phyloP scores from a whole-genome alignment of 1,284 basidiomycete genomes.

The Trichosporon inkin region DNA sequence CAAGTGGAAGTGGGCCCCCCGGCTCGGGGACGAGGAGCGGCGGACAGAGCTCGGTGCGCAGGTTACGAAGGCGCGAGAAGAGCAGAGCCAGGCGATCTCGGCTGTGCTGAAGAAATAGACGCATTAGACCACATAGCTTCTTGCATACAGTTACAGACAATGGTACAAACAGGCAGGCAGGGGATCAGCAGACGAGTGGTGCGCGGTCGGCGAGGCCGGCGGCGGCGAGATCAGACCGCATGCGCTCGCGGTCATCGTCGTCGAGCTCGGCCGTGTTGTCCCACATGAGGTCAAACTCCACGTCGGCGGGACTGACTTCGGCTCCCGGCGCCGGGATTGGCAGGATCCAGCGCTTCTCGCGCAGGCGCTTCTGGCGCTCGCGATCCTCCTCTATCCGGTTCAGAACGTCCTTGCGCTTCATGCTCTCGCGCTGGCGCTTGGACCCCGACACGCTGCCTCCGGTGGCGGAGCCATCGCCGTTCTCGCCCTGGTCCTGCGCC shows the following conservation, averaged over 20 bases:
- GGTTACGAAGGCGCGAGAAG: not conserved
- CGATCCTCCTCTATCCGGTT: conserved; percentile 91
- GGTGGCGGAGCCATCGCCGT: too few species aligned
- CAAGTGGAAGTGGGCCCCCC: not conserved
- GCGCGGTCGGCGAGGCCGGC: not conserved
- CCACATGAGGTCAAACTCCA: conserved; percentile 91
- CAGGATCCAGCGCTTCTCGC: conserved; percentile 90
- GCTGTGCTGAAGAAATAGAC: not conserved
- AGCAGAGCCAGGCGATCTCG: not conserved
- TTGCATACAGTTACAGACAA: not conserved
- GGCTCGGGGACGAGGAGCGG: not conserved
- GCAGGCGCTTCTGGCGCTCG: conserved; percentile 86
- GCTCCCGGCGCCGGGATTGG: conserved; percentile 37
- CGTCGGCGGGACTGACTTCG: conserved; percentile 61
- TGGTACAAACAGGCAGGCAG: not conserved
- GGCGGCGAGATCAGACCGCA: conserved; percentile 18
- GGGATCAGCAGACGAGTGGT: not conserved
- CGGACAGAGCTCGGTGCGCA: not conserved
- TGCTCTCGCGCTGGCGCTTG: conserved; percentile 12
- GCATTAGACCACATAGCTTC: not conserved
- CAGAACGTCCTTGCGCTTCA: conserved; percentile 68
- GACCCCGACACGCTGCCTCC: conserved; percentile 30
- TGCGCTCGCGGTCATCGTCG: conserved; percentile 61
- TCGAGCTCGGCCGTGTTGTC: conserved; percentile 82
- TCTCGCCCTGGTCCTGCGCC: not conserved